Evolutionary conservation across 768 basidiomycete genomes (phyloP).

Genomic region (Mycena alexandri): DNA sequence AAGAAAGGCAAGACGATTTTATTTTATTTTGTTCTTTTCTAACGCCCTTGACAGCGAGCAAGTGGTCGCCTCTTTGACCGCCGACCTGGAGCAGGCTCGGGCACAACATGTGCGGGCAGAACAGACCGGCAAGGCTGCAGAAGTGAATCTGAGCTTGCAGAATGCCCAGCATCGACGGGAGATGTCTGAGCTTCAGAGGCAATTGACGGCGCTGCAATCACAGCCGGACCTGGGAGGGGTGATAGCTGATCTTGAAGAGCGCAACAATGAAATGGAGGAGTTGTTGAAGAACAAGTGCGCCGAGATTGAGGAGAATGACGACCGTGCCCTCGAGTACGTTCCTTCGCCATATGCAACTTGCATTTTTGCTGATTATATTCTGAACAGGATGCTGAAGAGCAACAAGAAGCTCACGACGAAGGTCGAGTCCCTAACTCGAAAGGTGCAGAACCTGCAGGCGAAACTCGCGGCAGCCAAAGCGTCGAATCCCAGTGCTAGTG

Average conservation of each 20-base stretch:
- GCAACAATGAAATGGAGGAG: constrained; percentile 82
- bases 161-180: constrained; percentile 77
- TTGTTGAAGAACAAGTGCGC: constrained; percentile 74
- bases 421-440: constrained; percentile 79
- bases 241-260: constrained; percentile 73
- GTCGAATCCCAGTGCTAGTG: constrained; percentile 35
- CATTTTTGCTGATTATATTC: constrained; percentile 17
- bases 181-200: constrained; percentile 67
- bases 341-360: constrained; percentile 1
- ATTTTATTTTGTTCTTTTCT: constrained; percentile 21
- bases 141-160: constrained; percentile 76
- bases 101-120: constrained; percentile 65
- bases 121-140: constrained; percentile 69
- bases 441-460: constrained; percentile 77
- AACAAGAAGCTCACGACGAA: constrained; percentile 82
- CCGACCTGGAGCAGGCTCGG: constrained; percentile 56
- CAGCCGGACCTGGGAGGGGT: constrained; percentile 68
- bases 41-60: constrained; percentile 58
- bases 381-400: constrained; percentile 76
- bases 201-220: constrained; percentile 65
- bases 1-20: constrained; percentile 64
- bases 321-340: constrained; percentile 81
- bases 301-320: constrained; percentile 90
- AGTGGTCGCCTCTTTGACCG: constrained; percentile 53
- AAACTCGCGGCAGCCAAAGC: constrained; percentile 71